phyloP scores from a whole-genome alignment of 805 yeast genomes.

The Barnettozyma vustinii region DNA sequence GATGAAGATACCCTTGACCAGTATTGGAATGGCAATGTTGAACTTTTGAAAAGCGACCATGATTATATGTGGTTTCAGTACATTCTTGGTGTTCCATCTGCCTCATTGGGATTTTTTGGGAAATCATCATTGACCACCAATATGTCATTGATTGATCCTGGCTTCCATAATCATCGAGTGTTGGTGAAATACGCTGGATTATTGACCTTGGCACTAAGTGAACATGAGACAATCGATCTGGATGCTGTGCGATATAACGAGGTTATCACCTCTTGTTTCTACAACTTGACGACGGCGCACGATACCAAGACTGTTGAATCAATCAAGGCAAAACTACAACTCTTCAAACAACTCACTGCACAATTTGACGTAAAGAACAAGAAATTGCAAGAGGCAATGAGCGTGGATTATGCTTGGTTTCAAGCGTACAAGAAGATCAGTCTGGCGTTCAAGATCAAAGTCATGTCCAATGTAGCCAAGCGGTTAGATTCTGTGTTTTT shows the following conservation, averaged over 20 bases:
- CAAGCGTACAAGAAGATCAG: constrained; percentile 51
- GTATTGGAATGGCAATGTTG: not conserved
- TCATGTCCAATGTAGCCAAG: constrained; percentile 41
- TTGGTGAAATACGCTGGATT: constrained; percentile 58
- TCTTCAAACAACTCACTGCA: constrained; percentile 2
- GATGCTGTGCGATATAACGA: constrained; percentile 33
- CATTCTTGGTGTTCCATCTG: constrained; percentile 62
- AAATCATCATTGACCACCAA: constrained; percentile 59
- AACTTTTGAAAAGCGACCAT: constrained; percentile 35
- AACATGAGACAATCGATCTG: constrained; percentile 50
- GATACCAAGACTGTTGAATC: not conserved
- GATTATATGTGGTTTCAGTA: constrained; percentile 59
- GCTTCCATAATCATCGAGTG: constrained; percentile 46
- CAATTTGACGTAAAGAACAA: constrained; percentile 41
- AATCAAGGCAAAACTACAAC: not conserved
- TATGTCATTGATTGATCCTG: constrained; percentile 45
- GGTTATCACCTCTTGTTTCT: not conserved
- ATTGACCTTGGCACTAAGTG: constrained; percentile 46
- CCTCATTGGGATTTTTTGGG: constrained; percentile 41
- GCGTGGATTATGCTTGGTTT: constrained; percentile 78
- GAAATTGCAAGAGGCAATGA: constrained; percentile 44
- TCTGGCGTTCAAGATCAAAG: constrained; percentile 51
- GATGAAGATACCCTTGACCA: constrained; percentile 31
- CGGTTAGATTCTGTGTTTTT: constrained; percentile 25
- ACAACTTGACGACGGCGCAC: not conserved